Base-by-base conservation (phyloP, 2,329 filamentous ascomycete species). In the Talaromyces sp. region DNA sequence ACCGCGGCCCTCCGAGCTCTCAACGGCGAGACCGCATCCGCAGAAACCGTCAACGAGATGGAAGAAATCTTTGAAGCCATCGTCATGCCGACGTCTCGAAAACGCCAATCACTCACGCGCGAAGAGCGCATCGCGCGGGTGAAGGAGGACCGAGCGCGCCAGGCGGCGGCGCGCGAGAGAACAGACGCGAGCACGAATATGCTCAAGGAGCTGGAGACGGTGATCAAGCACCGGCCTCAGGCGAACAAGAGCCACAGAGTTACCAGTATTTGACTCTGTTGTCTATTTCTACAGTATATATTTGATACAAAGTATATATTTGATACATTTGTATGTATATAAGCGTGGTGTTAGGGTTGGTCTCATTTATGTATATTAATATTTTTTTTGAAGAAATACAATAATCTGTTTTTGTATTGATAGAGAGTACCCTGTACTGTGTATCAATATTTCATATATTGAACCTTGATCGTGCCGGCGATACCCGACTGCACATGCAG, bases 11-110 rank as follows among this genome's bases (percentile, higher is more conserved):
- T 97, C 27, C 87, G 87, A 64, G 87, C 89, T 1, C 79, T 97
- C 56, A 96, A 86, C 62, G 91, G 91, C 54, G 90, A 92, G 56
- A 78, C 80, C 24, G 78, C 35, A 17, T 50, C 54, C 10, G 17
- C 68, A 66, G 19, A 69, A 68, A 51, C 68, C 68, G 50, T 55
- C 13, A 52, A 38, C 43, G 74, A 77, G 1, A 88, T 90, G 56
- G 87, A 89, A 58, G 90, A 96, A 70, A 85, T 99, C 0, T 98
- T 96, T 64, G 95, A 99, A 75, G 95, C 93, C 0, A 86, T 98
- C 41, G 91, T 93, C 1, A 80, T 90, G 61, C 89, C 89, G 2
- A 80, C 86, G 7, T 80, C 86, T 7, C 82, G 88, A 46, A 86
- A 89, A 62, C 83, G 88, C 65, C 89, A 86, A 67, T 80, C 77